Evolutionary conservation across 441 rosid species (phyloP).

Genomic region (Eruca vesicaria): DNA sequence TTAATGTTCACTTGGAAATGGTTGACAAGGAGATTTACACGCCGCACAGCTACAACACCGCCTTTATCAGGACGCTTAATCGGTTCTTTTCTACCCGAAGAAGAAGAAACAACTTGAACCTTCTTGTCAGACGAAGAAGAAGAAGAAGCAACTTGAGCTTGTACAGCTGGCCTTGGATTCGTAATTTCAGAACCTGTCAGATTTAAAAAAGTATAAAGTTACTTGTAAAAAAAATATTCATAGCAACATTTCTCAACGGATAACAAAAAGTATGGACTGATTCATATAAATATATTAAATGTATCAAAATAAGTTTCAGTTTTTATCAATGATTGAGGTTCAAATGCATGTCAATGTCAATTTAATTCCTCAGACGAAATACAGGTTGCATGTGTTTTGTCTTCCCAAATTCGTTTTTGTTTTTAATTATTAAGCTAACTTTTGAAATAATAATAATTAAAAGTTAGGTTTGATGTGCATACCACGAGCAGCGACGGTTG

Average conservation of each 20-base stretch:
- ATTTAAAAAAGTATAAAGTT: not conserved
- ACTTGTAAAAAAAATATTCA: not conserved
- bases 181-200: conserved; percentile 21
- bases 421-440: not conserved
- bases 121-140: conserved; percentile 26
- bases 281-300: not conserved
- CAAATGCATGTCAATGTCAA: not conserved
- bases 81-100: conserved; percentile 37
- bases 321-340: not conserved
- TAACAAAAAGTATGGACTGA: not conserved
- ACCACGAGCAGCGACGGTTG: conserved; percentile 28
- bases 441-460: not conserved
- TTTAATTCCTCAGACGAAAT: not conserved
- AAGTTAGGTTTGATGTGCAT: not conserved
- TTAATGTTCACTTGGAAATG: conserved; percentile 61
- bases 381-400: not conserved
- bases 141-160: conserved; percentile 19
- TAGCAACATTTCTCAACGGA: not conserved
- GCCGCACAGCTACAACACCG: conserved; percentile 43
- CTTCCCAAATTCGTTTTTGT: not conserved
- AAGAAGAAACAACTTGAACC: conserved; percentile 16
- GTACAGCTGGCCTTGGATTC: conserved; percentile 22
- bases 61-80: conserved; percentile 67
- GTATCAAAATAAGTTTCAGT: conserved; percentile 1
- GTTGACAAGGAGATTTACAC: conserved; percentile 53